phyloP scores from a whole-genome alignment of 345 rosid species.

The Gossypium herbaceum region DNA sequence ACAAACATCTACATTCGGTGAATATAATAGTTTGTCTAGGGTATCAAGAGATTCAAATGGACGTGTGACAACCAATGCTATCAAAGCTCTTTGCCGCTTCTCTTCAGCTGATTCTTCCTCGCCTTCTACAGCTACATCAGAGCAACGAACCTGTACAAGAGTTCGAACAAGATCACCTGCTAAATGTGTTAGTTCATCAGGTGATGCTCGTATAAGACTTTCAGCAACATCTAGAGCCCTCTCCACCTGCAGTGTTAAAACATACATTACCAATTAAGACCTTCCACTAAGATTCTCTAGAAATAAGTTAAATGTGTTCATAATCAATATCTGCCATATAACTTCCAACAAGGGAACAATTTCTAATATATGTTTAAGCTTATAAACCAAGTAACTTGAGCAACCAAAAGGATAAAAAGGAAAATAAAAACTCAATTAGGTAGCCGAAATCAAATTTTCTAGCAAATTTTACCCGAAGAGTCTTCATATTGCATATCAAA shows the following conservation, averaged over 20 bases:
- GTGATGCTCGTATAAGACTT: constrained; percentile 90
- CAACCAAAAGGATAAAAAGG: constrained; percentile 3
- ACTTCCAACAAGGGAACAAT: not conserved
- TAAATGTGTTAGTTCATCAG: constrained; percentile 77
- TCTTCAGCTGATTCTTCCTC: constrained; percentile 98
- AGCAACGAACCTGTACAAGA: constrained; percentile 89
- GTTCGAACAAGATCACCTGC: constrained; percentile 76
- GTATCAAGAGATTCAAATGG: constrained; percentile 76
- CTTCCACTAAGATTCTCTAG: constrained; percentile 1
- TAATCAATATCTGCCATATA: not conserved
- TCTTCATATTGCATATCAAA: not conserved
- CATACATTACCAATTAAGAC: not conserved
- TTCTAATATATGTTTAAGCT: not conserved
- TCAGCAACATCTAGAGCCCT: constrained; percentile 81
- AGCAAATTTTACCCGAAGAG: not conserved
- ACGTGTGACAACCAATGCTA: constrained; percentile 69
- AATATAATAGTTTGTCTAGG: constrained; percentile 59
- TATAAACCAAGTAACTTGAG: not conserved
- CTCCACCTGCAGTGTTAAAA: constrained; percentile 58
- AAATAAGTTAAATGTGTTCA: not conserved
- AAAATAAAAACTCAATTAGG: not conserved
- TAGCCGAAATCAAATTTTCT: not conserved
- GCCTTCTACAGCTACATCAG: constrained; percentile 78
- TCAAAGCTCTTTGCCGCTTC: constrained; percentile 81
- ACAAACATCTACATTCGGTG: constrained; percentile 83